These are phyloP conservation scores for Echinosophora koreensis DNA, from an alignment of 306 rosid species.

Conservation along the genomic window DNA sequence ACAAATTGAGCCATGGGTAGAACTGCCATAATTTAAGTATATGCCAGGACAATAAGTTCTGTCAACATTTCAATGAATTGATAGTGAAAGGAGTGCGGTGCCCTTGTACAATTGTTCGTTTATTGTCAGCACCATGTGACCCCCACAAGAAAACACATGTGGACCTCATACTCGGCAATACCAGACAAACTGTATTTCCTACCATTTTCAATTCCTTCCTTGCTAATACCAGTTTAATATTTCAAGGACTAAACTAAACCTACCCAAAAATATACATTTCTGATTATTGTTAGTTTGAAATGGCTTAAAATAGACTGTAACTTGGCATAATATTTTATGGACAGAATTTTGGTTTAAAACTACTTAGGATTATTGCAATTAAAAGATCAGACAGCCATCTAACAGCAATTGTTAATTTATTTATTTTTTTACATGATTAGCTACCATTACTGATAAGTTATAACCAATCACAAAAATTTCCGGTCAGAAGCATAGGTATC, in stretches of 20 bases:
- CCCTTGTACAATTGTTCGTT: slow-evolving; percentile 42
- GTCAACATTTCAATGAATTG: slow-evolving; percentile 38
- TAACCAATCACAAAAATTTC: slow-evolving; percentile 6
- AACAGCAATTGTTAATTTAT: not conserved
- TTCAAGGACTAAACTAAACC: not conserved
- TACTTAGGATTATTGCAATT: not conserved
- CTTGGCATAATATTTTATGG: not conserved
- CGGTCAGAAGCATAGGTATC: not conserved
- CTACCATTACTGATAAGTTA: not conserved
- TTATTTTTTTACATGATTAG: slow-evolving; percentile 22
- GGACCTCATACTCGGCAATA: slow-evolving; percentile 40
- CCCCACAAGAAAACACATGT: slow-evolving; percentile 36
- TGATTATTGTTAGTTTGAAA: not conserved
- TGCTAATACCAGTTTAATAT: not conserved
- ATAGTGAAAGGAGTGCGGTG: slow-evolving; percentile 52
- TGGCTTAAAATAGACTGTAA: not conserved
- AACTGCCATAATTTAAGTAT: slow-evolving; percentile 24
- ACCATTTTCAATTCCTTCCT: not conserved
- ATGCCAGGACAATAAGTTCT: slow-evolving; percentile 46
- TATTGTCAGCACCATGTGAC: slow-evolving; percentile 60
- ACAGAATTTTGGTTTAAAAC: not conserved
- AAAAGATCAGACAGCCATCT: slow-evolving; percentile 10
- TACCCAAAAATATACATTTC: not conserved
- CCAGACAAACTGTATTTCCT: slow-evolving; percentile 38
- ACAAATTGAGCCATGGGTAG: slow-evolving; percentile 38